Evolutionary conservation across 805 yeast species (phyloP).

Genomic region (Suhomyces prunicola): DNA sequence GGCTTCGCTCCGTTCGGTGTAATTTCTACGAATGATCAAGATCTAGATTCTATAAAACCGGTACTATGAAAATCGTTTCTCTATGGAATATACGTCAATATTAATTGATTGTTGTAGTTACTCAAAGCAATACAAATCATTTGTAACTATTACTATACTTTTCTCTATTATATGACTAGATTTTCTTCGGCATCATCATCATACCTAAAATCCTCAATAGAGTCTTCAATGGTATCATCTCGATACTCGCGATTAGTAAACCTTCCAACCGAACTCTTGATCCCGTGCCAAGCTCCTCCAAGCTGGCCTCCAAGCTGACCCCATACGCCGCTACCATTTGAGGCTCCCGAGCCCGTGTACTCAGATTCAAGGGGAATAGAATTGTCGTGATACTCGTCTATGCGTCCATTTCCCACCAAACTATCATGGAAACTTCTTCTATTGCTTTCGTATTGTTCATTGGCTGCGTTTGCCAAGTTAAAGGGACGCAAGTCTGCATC

Average conservation of each 20-base stretch:
- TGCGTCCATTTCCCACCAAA: slow-evolving; percentile 16
- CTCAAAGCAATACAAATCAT: too few species aligned
- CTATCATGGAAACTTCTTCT: slow-evolving; percentile 22
- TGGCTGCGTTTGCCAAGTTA: slow-evolving; percentile 23
- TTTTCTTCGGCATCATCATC: slow-evolving; percentile 36
- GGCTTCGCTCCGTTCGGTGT: too few species aligned
- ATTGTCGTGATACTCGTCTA: slow-evolving; percentile 18
- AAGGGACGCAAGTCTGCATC: slow-evolving; percentile 24
- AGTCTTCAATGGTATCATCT: slow-evolving; percentile 29
- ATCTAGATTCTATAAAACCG: too few species aligned
- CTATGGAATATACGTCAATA: too few species aligned
- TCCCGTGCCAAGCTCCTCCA: slow-evolving; percentile 22
- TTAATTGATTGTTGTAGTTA: too few species aligned
- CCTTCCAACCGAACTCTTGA: slow-evolving; percentile 18
- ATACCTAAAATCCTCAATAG: slow-evolving; percentile 28
- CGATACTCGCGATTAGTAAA: slow-evolving; percentile 14
- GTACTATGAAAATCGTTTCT: too few species aligned
- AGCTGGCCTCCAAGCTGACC: slow-evolving; percentile 22
- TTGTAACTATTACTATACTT: background rate
- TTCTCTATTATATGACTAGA: slow-evolving; percentile 22
- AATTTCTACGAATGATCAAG: too few species aligned
- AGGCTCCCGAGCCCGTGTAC: background rate
- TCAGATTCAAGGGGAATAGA: background rate
- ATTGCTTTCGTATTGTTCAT: slow-evolving; percentile 28
- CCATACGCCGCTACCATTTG: slow-evolving; percentile 19